Evolutionary conservation across 2,329 filamentous ascomycete genomes (phyloP).

Genomic region (Colletotrichum tropicicola): DNA sequence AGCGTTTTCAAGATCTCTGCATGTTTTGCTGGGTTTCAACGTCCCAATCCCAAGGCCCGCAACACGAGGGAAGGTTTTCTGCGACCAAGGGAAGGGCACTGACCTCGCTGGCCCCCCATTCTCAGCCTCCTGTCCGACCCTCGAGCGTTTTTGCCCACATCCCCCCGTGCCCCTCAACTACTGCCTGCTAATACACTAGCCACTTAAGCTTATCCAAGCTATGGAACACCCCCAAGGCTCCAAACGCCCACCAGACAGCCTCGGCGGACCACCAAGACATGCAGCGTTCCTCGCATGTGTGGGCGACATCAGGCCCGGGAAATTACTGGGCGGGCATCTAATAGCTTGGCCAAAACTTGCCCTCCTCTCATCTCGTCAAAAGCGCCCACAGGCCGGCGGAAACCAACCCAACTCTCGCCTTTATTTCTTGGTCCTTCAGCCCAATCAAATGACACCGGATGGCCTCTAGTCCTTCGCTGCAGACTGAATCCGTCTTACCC

Average conservation of each 20-base stretch:
- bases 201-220: slow-evolving; percentile 23
- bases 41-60: neutral
- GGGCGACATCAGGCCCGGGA: slow-evolving; percentile 2
- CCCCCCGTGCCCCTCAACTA: neutral
- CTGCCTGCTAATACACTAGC: slow-evolving; percentile 12
- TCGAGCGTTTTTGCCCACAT: neutral
- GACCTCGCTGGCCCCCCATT: neutral
- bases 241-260: neutral
- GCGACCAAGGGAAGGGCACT: neutral
- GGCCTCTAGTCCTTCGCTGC: neutral
- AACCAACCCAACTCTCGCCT: neutral
- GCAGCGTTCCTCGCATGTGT: neutral
- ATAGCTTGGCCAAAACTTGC: slow-evolving; percentile 10
- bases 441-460: slow-evolving; percentile 18
- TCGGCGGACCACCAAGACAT: neutral
- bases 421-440: neutral
- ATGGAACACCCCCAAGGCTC: neutral
- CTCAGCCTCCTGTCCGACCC: neutral
- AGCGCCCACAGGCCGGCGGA: neutral
- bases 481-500: neutral
- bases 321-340: neutral
- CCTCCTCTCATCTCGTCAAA: neutral
- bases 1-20: neutral
- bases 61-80: neutral
- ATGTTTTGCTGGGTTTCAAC: neutral